phyloP scores from a whole-genome alignment of 2,329 filamentous ascomycete genomes.

The Colletotrichum costaricense region DNA sequence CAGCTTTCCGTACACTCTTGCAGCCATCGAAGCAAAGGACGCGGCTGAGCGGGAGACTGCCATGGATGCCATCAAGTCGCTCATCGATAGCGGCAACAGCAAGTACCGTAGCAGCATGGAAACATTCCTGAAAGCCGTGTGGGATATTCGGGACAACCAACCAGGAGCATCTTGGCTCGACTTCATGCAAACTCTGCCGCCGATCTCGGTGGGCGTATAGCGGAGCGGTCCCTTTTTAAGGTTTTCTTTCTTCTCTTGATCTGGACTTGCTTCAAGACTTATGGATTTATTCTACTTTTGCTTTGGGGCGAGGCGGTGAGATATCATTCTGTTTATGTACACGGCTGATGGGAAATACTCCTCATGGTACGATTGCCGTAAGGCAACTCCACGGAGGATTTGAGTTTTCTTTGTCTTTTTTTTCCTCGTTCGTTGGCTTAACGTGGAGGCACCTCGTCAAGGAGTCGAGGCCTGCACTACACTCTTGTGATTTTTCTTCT shows the following conservation, averaged over 20 bases:
- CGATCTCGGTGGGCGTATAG: constrained; percentile 30
- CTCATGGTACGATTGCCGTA: neutral
- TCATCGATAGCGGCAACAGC: constrained; percentile 31
- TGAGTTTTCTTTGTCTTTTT: neutral
- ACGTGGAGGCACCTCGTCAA: neutral
- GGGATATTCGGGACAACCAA: constrained; percentile 17
- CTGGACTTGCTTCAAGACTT: neutral
- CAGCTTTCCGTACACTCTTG: constrained; percentile 39
- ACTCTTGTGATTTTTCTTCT: neutral
- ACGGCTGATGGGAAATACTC: neutral
- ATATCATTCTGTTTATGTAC: constrained; percentile 19
- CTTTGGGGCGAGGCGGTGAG: neutral
- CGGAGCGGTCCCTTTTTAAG: neutral
- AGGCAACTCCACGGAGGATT: neutral
- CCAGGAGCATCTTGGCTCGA: constrained; percentile 31
- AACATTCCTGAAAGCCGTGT: constrained; percentile 15
- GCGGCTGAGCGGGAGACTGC: constrained; percentile 23
- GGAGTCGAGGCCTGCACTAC: neutral
- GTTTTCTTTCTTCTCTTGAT: neutral
- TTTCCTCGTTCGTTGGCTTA: neutral
- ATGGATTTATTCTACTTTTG: neutral
- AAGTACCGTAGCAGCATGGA: constrained; percentile 22
- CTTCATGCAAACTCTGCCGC: constrained; percentile 11
- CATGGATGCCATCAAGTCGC: constrained; percentile 19
- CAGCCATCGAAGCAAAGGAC: constrained; percentile 40